Evolutionary conservation across 2,329 filamentous ascomycete species (phyloP).

Genomic region (Dactylellina leptospora): DNA sequence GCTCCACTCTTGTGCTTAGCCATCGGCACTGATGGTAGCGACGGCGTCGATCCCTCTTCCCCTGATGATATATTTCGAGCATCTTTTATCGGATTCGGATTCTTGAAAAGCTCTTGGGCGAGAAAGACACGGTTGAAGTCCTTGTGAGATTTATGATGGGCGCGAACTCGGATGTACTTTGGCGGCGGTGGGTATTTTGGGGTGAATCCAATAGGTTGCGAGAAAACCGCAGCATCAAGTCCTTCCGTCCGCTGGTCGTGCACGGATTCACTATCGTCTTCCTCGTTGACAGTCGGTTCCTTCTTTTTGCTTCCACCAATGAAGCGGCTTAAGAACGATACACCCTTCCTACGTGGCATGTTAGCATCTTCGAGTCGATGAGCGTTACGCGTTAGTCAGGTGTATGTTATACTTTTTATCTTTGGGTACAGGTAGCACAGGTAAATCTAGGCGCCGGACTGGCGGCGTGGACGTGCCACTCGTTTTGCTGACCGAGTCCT

Average conservation of each 20-base stretch:
- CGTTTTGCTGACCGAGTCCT: slow-evolving; percentile 41
- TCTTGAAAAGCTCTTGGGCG: slow-evolving; percentile 84
- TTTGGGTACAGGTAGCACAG: slow-evolving; percentile 23
- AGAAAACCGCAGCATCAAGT: slow-evolving; percentile 82
- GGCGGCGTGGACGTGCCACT: slow-evolving; percentile 40
- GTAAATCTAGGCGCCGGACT: slow-evolving; percentile 27
- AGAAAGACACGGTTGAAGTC: slow-evolving; percentile 90
- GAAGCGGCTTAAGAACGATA: slow-evolving; percentile 88
- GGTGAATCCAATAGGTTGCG: slow-evolving; percentile 80
- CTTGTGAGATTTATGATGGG: slow-evolving; percentile 79
- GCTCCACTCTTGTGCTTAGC: slow-evolving; percentile 66
- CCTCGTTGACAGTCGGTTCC: slow-evolving; percentile 60
- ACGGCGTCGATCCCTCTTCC: slow-evolving; percentile 59
- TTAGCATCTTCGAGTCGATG: slow-evolving; percentile 18
- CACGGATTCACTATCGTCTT: slow-evolving; percentile 72
- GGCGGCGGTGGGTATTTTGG: slow-evolving; percentile 88
- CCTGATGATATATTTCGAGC: slow-evolving; percentile 60
- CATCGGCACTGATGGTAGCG: slow-evolving; percentile 54
- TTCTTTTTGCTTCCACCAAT: slow-evolving; percentile 80
- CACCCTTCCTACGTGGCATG: slow-evolving; percentile 72
- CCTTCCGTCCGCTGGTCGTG: slow-evolving; percentile 77
- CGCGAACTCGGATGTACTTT: slow-evolving; percentile 82
- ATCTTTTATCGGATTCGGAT: slow-evolving; percentile 52
- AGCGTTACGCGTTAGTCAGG: no score
- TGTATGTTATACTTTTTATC: slow-evolving; percentile 33